Evolutionary conservation across 1,284 basidiomycete species (phyloP), one percentile per base, ranked within the genome.

Genomic region (Spongispora temasekensis): DNA sequence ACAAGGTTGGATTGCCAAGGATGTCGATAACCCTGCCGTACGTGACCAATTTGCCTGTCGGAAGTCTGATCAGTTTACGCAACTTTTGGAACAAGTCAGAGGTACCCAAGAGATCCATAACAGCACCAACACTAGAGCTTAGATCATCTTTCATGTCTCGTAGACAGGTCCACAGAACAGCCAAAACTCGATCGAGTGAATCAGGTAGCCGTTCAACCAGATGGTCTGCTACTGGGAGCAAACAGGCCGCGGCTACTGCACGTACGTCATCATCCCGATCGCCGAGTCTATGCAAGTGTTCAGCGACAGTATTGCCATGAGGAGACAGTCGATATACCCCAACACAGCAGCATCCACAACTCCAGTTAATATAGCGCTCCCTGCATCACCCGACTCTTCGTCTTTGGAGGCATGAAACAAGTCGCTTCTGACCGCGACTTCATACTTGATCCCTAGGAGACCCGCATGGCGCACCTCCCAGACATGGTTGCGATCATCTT

Each of bases 401-500:
- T 76, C 74, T 67, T 80, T 67, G 19, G 70, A 66, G 9, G 68
- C 65, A 56, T 87, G 84, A 62, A 98, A 88, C 32, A 97, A 76
- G 72, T 97, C 95, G 57, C 82, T 85, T 67, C 95, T 81, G 27
- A 98, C 95, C 13, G 96, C 95, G 31, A 99, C 95, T 75, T 98
- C 94, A 74, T 99, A 99, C 78, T 97, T 98, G 75, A 99, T 88
- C 1, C 97, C 97, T 4, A 99, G 83, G 57, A 99, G 77, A 32
- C 97, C 97, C 3, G 97, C 97, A 78, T 99, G 97, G 54, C 97
- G 84, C 55, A 99, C 92, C 77, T 99, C 95, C 97, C 97, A 99
- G 5, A 96, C 87, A 75, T 97, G 95, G 48, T 79, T 80, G 78
- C 60, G 87, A 57, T 79, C 73, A 61, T 78, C 75, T 67, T 77